These are phyloP conservation scores for Calonectria ilicicola DNA, from an alignment of 2,329 filamentous ascomycete species.

Conservation along the genomic window DNA sequence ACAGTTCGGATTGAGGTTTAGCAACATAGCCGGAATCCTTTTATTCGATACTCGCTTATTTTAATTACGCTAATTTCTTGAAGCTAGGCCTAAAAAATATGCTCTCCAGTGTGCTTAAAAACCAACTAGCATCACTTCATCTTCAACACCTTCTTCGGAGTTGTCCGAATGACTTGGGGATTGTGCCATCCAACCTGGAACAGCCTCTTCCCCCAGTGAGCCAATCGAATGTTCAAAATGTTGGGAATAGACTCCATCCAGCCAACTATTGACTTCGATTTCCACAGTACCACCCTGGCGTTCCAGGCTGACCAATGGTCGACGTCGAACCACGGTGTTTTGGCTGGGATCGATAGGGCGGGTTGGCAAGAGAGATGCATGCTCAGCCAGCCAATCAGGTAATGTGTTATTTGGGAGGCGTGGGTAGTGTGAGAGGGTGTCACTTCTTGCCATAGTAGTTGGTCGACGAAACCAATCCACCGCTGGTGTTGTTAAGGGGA, in stretches of 20 bases:
- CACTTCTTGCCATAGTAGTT: neutral
- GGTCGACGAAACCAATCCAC: slow-evolving; percentile 44
- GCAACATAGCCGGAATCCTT: too few relatives aligned
- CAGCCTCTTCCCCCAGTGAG: slow-evolving; percentile 1
- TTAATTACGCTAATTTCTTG: neutral
- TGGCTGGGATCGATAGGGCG: neutral
- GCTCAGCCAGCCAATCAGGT: too few relatives aligned
- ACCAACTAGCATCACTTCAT: neutral
- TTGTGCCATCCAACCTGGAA: neutral
- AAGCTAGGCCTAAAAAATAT: neutral
- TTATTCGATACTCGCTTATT: neutral
- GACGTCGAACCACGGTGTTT: neutral
- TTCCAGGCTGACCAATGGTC: neutral
- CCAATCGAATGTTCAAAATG: neutral
- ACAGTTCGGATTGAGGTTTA: too few relatives aligned
- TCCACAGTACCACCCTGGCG: neutral
- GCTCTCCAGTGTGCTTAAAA: neutral
- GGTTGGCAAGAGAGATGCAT: neutral
- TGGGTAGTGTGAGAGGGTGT: too few relatives aligned
- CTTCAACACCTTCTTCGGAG: neutral
- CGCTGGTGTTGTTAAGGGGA: slow-evolving; percentile 31
- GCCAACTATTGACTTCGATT: neutral
- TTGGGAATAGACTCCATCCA: neutral
- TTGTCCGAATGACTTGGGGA: neutral
- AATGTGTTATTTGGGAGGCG: too few relatives aligned